Conservation (phyloP, 2,329 filamentous ascomycete genomes). For the Triangularia setosa region DNA sequence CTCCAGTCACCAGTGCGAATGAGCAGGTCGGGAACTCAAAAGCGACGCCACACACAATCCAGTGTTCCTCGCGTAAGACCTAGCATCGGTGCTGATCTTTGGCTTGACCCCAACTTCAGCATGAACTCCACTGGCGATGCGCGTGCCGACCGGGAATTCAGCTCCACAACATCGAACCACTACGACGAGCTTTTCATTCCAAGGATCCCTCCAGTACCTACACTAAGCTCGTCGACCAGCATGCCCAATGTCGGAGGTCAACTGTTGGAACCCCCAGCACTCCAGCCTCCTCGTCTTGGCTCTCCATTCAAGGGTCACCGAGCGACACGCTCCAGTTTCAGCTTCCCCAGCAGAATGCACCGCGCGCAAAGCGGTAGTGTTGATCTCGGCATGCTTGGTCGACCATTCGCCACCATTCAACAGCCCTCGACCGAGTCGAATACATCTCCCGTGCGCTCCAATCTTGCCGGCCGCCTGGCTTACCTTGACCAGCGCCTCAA, state of each 20-base stretch:
- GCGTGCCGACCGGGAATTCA: constrained; percentile 18
- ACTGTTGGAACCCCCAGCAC: constrained; percentile 34
- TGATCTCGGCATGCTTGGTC: constrained; percentile 42
- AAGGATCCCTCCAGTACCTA: constrained; percentile 31
- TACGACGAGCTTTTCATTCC: constrained; percentile 40
- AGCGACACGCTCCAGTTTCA: constrained; percentile 45
- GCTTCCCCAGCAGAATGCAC: constrained; percentile 54
- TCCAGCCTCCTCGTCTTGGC: constrained; percentile 48
- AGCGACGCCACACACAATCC: constrained; percentile 49
- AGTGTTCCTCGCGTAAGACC: constrained; percentile 52
- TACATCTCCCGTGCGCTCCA: constrained; percentile 37
- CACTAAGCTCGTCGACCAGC: constrained; percentile 25
- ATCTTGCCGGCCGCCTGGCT: constrained; percentile 49
- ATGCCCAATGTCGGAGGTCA: constrained; percentile 27
- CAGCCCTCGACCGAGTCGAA: constrained; percentile 37
- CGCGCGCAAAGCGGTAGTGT: constrained; percentile 40
- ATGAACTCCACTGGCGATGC: constrained; percentile 15
- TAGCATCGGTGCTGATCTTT: constrained; percentile 52
- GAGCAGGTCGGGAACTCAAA: constrained; percentile 52
- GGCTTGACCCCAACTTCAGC: constrained; percentile 41
- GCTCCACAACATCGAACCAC: constrained; percentile 32
- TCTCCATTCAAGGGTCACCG: constrained; percentile 49
- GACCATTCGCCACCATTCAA: constrained; percentile 57
- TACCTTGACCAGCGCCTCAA: constrained; percentile 57
- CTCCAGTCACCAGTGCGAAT: constrained; percentile 53